Conservation (phyloP, 2,329 filamentous ascomycete genomes). For the Apiospora hydei region DNA sequence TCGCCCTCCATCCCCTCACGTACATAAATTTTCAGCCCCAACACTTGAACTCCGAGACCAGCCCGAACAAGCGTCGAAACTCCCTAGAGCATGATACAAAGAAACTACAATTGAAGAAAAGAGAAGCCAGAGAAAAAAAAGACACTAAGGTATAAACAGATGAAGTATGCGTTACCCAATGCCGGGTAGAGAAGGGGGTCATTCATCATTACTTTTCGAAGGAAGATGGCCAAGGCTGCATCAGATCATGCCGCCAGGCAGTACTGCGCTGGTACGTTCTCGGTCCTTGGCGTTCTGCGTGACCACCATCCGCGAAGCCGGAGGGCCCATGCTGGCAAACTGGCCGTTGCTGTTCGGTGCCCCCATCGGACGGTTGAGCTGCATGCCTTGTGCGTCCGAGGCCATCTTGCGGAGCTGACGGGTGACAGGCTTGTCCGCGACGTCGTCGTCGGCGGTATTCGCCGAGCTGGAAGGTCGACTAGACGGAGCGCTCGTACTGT, state of each 20-base stretch:
- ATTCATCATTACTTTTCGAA: not conserved
- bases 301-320: slow-evolving; percentile 44
- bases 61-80: slow-evolving; percentile 24
- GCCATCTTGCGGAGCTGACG: slow-evolving; percentile 53
- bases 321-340: slow-evolving; percentile 41
- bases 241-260: slow-evolving; percentile 57
- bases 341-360: slow-evolving; percentile 30
- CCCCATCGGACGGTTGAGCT: slow-evolving; percentile 29
- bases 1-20: not conserved
- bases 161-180: slow-evolving; percentile 19
- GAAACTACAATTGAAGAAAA: slow-evolving; percentile 23
- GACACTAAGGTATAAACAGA: slow-evolving; percentile 22
- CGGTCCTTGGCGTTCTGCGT: slow-evolving; percentile 34
- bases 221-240: not conserved
- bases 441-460: slow-evolving; percentile 45
- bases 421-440: slow-evolving; percentile 46
- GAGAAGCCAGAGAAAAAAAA: slow-evolving; percentile 24
- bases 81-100: slow-evolving; percentile 3
- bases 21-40: slow-evolving; percentile 4
- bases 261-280: slow-evolving; percentile 35
- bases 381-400: slow-evolving; percentile 44
- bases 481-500: slow-evolving; percentile 41
- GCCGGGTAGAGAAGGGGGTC: not conserved
- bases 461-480: slow-evolving; percentile 26
- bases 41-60: slow-evolving; percentile 27